Percentiles rank a stretch among this genome's conserved stretches.
Conservation (phyloP, 1,139 yeast genomes). For the Suhomyces chickasaworum region DNA sequence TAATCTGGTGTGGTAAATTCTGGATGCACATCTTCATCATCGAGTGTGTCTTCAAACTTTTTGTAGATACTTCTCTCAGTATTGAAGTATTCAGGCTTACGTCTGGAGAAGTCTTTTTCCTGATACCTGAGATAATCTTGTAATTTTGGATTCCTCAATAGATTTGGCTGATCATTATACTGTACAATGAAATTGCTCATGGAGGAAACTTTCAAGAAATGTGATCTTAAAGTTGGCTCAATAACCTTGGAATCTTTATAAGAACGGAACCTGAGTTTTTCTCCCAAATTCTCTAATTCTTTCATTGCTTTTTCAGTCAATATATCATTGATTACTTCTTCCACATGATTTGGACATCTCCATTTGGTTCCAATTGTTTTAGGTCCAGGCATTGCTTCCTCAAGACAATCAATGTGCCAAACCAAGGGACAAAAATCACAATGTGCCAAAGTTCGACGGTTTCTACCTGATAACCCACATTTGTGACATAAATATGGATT, state of each 20-base stretch:
- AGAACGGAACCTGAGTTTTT: conserved; percentile 35
- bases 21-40: conserved; percentile 22
- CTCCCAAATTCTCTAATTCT: conserved; percentile 9
- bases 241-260: conserved; percentile 56
- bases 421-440: conserved; percentile 87
- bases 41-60: conserved; percentile 13
- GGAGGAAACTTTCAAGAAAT: conserved; percentile 40
- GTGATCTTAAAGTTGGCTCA: conserved; percentile 48
- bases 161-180: conserved; percentile 67
- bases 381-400: conserved; percentile 73
- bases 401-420: conserved; percentile 91
- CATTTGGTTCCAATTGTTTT: conserved; percentile 82
- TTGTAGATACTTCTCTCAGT: conserved; percentile 12
- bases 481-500: conserved; percentile 69
- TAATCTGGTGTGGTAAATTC: conserved; percentile 48
- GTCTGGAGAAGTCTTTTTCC: conserved; percentile 23
- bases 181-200: conserved; percentile 64
- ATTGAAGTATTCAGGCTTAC: conserved; percentile 31
- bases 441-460: conserved; percentile 55
- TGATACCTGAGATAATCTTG: conserved; percentile 38
- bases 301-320: conserved; percentile 26
- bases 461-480: conserved; percentile 72
- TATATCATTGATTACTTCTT: conserved; percentile 47
- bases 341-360: conserved; percentile 92
- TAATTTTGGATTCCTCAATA: conserved; percentile 26